Evolutionary conservation across 768 basidiomycete genomes (phyloP).

Genomic region (Mycena maculata): DNA sequence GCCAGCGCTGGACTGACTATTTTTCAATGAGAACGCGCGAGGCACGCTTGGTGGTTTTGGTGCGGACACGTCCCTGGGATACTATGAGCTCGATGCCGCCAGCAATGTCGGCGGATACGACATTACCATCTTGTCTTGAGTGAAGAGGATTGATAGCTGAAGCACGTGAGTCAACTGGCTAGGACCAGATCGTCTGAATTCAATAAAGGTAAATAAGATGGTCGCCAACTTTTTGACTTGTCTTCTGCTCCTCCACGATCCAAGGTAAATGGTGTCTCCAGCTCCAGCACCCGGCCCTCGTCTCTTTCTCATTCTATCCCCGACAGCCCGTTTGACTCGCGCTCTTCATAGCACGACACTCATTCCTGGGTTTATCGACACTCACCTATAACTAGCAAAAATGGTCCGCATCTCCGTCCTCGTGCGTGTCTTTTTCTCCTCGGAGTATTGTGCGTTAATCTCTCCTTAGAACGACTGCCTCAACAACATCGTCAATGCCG

Average conservation of each 20-base stretch:
- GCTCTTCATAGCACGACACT: slow-evolving; percentile 87
- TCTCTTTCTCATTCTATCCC: slow-evolving; percentile 31
- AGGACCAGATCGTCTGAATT: neutral
- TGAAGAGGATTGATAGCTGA: slow-evolving; percentile 25
- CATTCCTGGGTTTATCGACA: slow-evolving; percentile 72
- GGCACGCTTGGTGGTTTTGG: slow-evolving; percentile 99
- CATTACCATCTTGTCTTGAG: slow-evolving; percentile 38
- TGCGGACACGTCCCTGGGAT: slow-evolving; percentile 95
- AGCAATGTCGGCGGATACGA: slow-evolving; percentile 15
- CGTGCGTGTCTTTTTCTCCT: slow-evolving; percentile 68
- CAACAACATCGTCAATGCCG: slow-evolving; percentile 99
- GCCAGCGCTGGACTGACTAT: slow-evolving; percentile 71
- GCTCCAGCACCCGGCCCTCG: slow-evolving; percentile 36
- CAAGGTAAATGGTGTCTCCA: slow-evolving; percentile 60
- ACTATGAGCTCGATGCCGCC: slow-evolving; percentile 13
- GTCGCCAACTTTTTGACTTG: slow-evolving; percentile 12
- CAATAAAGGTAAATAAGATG: slow-evolving; percentile 4
- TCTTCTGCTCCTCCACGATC: slow-evolving; percentile 27
- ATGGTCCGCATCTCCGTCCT: slow-evolving; percentile 94
- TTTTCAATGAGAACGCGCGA: slow-evolving; percentile 99
- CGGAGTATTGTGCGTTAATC: slow-evolving; percentile 17
- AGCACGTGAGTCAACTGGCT: neutral
- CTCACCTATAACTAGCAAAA: slow-evolving; percentile 42
- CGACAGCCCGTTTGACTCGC: slow-evolving; percentile 78
- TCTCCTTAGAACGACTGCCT: slow-evolving; percentile 41